Base-by-base conservation (phyloP, 176 grass and related monocot genomes). In the Aegilops bicornis region DNA sequence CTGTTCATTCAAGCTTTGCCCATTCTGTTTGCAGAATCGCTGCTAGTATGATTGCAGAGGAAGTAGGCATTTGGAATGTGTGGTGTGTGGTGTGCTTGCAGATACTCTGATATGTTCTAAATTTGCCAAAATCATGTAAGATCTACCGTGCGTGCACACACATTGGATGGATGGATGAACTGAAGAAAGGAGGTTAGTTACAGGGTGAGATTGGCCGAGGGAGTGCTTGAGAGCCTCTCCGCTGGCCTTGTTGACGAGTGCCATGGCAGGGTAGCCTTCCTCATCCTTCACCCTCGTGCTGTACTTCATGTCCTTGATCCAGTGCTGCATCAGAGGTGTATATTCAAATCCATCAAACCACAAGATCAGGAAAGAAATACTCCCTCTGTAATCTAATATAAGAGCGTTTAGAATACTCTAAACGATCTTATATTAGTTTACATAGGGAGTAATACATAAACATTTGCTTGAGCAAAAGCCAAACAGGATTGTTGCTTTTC, bases 201-300 rank as follows among this genome's bases (percentile, higher is more conserved):
- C 95, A 20, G 95, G 95, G 80, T 94, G 95, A 0, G 86, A 87
- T 79, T 92, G 65, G 71, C 95, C 95, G 20, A 94, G 77, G 31
- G 95, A 91, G 56, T 97, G 95, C 84, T 94, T 97, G 65, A 97
- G 89, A 25, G 95, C 95, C 82, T 94, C 86, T 23, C 95, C 92
- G n/a, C 90, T 94, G 33, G 80, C 92, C 73, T 92, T 94, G 81
- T 92, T 97, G 66, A 97, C 65, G 40, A 97, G 92, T 33, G 82
- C 52, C 33, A 97, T 91, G 79, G 88, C 90, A 23, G 95, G 92
- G 74, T 80, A 81, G 2, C 95, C 92, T 33, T 97, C 95, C 83
- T 94, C 95, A 63, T 97, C 95, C 86, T 94, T 97, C 50, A 97
- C 92, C 80, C 52, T 92, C 1, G 92, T 97, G 88, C 95, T 97